Evolutionary conservation across 2,329 filamentous ascomycete species (phyloP), one percentile per base, ranked within the genome.

Genomic region (Penicillium sp.): DNA sequence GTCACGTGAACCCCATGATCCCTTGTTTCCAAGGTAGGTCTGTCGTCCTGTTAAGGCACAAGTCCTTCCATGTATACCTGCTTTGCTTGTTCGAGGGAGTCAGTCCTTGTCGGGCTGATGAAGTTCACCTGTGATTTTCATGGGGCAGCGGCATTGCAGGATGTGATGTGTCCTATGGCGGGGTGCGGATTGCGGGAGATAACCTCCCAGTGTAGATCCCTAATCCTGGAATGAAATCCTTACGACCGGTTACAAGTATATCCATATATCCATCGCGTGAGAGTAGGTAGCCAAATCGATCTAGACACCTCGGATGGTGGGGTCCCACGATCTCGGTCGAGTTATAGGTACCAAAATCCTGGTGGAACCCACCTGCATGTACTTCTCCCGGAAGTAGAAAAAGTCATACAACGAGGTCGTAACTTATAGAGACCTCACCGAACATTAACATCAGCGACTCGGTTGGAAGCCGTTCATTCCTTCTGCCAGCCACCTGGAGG

Each of bases 201-300:
- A 56, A 31, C 55, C 55, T 60, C 57, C 61, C 41, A 49, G 55
- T 59, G 59, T 60, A 62, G 60, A 65, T 64, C 54, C 55, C 47
- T 67, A 68, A 68, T 67, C 58, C 60, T 67, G 64, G 64, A 67
- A 67, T 64, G 63, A 68, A 55, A 60, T 55, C 51, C 54, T 66
- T 49, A 55, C 37, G 54, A 55, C 35, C 54, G 42, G 37, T 42
- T 31, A 47, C 14, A 35, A 49, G 2, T 20, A 20, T 25, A 25
- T 5, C 4, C 4, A 5, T 25, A 34, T 17, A 11, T 35, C 12
- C 5, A 15, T 45, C 7, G 22, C 31, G n/a, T 10, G n/a, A 3
- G 4, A 31, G 28, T 34, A 35, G 22, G 28, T 34, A 35, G 22
- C 22, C 10, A 8, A 22, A 14, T 14, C 5, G 41, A 25, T 25